Percentiles rank a stretch among this genome's conserved stretches.
phyloP scores from a whole-genome alignment of 345 rosid genomes.

The Pistacia atlantica region DNA sequence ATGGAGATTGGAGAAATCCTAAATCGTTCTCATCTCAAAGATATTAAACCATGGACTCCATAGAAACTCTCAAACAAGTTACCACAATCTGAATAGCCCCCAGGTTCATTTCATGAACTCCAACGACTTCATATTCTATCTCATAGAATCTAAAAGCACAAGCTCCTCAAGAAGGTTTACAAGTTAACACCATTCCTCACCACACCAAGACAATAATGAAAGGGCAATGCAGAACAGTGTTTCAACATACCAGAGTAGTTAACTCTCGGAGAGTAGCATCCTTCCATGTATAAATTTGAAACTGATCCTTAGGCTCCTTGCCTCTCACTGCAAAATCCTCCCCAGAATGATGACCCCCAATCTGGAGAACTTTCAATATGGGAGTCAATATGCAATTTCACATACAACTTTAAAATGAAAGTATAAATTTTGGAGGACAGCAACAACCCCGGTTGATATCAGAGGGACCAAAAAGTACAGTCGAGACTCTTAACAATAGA shows the following conservation, averaged over 20 bases:
- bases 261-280: slow-evolving; percentile 90
- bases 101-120: neutral
- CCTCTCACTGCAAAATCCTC: slow-evolving; percentile 96
- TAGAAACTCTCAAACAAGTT: neutral
- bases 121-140: neutral
- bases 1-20: neutral
- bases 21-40: neutral
- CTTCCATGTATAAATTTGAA: slow-evolving; percentile 96
- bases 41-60: neutral
- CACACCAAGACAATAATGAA: neutral
- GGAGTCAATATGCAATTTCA: neutral
- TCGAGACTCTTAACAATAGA: neutral
- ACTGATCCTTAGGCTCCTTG: slow-evolving; percentile 94
- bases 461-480: neutral
- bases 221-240: neutral
- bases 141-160: neutral
- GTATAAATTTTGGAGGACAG: neutral
- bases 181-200: no score
- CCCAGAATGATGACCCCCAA: slow-evolving; percentile 74
- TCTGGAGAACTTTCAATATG: slow-evolving; percentile 38
- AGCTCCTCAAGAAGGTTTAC: neutral
- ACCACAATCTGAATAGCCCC: neutral
- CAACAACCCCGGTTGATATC: neutral
- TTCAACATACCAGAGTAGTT: slow-evolving; percentile 72
- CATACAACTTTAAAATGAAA: neutral